Base-by-base conservation (phyloP, 2,329 filamentous ascomycete genomes). In the Cladophialophora immunda region DNA sequence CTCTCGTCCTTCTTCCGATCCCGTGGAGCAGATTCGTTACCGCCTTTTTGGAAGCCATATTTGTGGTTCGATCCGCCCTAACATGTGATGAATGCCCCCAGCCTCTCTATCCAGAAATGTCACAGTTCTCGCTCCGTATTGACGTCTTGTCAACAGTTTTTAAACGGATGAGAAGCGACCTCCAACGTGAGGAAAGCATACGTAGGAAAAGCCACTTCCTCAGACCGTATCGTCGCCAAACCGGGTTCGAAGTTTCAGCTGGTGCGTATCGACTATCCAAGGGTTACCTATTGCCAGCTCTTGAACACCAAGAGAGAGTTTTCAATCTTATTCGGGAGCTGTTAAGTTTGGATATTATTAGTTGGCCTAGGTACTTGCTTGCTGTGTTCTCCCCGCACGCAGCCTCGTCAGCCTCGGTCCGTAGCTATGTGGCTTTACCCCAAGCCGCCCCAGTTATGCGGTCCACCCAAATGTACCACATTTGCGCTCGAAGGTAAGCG, bases 391-490 rank as follows among this genome's bases (percentile, higher is more conserved):
- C 59, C 50, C 59, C 59, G 50, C 59, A 62, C 17, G 32, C 6
- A 62, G 59, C 59, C 59, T 62, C 59, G 59, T 62, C 59, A 62
- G 59, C 59, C 59, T 62, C 59, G 59, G 59, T 36, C 27, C 17
- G 25, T 55, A 32, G 11, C 11, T 38, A 11, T 11, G 1, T 19
- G n/a, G 11, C 34, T 25, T 25, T 25, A 50, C 45, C 45, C 45
- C 45, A 50, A 50, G 38, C 17, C 15, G 32, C 38, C n/a, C 34
- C 34, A 2, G 34, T 38, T 41, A 19, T 5, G 6, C 2, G 9
- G 6, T 13, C 11, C 4, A 15, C 15, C 17, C 38, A 15, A 41
- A 19, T n/a, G 38, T 17, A n/a, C 38, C 38, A 41, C 38, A 41
- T n/a, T 41, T n/a, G 38, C n/a, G 38, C n/a, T 41, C 11, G 1